A percentile compares a stretch with the other conserved stretches of the same genome.
phyloP scores from a whole-genome alignment of 495 filamentous ascomycete genomes.

The Entonaema liquescens region DNA sequence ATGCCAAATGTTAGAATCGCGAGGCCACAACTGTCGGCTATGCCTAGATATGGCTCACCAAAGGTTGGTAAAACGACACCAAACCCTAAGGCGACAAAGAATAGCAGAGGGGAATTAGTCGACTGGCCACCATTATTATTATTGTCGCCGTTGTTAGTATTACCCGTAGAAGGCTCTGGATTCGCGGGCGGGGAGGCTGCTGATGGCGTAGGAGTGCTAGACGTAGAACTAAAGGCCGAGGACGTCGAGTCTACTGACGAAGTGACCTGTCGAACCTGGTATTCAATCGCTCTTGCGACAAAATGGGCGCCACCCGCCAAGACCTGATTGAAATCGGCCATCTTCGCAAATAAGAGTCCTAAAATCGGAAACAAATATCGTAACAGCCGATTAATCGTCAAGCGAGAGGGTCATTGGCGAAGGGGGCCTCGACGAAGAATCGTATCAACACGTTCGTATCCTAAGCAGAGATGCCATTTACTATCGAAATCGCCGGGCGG shows the following conservation, averaged over 20 bases:
- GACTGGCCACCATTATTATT: slow-evolving; percentile 44
- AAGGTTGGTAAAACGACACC: slow-evolving; percentile 97
- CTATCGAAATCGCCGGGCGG: slow-evolving; percentile 12
- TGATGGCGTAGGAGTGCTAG: slow-evolving; percentile 22
- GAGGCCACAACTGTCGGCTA: not conserved
- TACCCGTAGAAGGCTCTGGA: slow-evolving; percentile 26
- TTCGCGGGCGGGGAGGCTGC: slow-evolving; percentile 20
- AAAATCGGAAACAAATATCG: slow-evolving; percentile 2
- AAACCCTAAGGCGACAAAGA: slow-evolving; percentile 97
- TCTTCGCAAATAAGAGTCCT: slow-evolving; percentile 31
- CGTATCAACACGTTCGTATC: slow-evolving; percentile 25
- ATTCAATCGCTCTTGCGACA: slow-evolving; percentile 46
- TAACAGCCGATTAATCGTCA: slow-evolving; percentile 27
- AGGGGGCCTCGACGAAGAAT: slow-evolving; percentile 34
- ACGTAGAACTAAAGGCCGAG: slow-evolving; percentile 10
- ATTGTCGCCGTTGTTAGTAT: slow-evolving; percentile 22
- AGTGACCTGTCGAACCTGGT: slow-evolving; percentile 41
- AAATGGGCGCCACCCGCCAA: slow-evolving; percentile 45
- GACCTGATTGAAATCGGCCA: slow-evolving; percentile 44
- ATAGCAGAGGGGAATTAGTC: slow-evolving; percentile 92
- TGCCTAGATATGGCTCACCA: slow-evolving; percentile 68
- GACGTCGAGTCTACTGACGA: slow-evolving; percentile 18
- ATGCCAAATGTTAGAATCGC: slow-evolving; percentile 45
- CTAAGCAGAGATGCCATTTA: slow-evolving; percentile 36
- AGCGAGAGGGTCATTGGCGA: slow-evolving; percentile 36